Conservation (phyloP, 805 yeast species). For the Pichia phayaonensis region DNA sequence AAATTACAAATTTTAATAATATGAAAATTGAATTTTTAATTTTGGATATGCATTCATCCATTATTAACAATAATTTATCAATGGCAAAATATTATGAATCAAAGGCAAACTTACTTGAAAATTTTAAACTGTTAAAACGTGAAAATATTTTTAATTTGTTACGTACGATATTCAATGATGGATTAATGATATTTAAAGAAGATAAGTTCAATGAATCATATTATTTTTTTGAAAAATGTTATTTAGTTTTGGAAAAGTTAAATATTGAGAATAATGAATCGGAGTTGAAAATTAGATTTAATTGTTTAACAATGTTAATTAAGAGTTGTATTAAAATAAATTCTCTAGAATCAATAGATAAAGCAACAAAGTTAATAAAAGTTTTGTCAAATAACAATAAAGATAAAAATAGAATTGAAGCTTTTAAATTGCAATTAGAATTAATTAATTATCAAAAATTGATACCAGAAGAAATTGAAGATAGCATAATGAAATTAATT, state of each 20-base stretch:
- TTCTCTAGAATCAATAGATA: conserved; percentile 5
- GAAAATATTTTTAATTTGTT: conserved; percentile 23
- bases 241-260: conserved; percentile 14
- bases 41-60: conserved; percentile 26
- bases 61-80: conserved; percentile 27
- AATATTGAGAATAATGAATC: conserved; percentile 5
- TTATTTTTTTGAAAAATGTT: conserved; percentile 13
- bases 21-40: conserved; percentile 24
- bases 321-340: conserved; percentile 23
- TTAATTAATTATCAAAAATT: conserved; percentile 13
- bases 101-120: conserved; percentile 20
- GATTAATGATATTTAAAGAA: conserved; percentile 9
- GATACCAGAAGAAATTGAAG: conserved; percentile 18
- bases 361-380: conserved; percentile 19
- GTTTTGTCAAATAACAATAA: conserved; percentile 18
- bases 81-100: conserved; percentile 30
- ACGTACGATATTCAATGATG: conserved; percentile 29
- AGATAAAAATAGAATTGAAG: conserved; percentile 25
- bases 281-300: conserved; percentile 16
- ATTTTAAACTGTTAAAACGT: conserved; percentile 11
- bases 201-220: conserved; percentile 7
- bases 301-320: conserved; percentile 22
- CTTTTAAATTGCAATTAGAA: conserved; percentile 25
- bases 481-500: conserved; percentile 31
- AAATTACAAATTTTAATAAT: not conserved